These are phyloP conservation scores for Leccinum disarticulatum DNA, from an alignment of 768 basidiomycete genomes.

Conservation along the genomic window DNA sequence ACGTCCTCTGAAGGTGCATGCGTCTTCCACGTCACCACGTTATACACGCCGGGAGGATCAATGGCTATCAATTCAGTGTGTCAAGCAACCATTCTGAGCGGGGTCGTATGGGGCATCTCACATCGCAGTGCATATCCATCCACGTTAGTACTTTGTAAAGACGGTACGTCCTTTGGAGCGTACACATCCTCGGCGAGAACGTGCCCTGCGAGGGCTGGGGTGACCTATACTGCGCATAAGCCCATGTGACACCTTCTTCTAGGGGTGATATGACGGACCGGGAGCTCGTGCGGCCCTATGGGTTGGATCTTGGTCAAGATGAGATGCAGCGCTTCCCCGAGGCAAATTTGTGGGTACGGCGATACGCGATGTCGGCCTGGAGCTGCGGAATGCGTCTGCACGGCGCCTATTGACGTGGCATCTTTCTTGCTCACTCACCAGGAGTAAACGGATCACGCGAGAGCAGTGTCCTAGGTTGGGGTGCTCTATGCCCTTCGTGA, in stretches of 20 bases:
- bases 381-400: slow-evolving; percentile 38
- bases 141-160: slow-evolving; percentile 71
- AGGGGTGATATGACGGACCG: slow-evolving; percentile 37
- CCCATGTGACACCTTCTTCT: background rate
- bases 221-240: slow-evolving; percentile 47
- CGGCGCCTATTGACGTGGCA: background rate
- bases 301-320: slow-evolving; percentile 50
- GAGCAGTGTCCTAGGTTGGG: slow-evolving; percentile 55
- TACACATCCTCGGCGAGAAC: slow-evolving; percentile 76
- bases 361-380: slow-evolving; percentile 73
- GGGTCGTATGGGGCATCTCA: slow-evolving; percentile 31
- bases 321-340: slow-evolving; percentile 61
- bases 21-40: slow-evolving; percentile 59
- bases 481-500: slow-evolving; percentile 44
- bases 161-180: slow-evolving; percentile 64
- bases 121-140: slow-evolving; percentile 86
- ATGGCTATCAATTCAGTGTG: slow-evolving; percentile 43
- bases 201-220: slow-evolving; percentile 56
- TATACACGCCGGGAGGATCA: slow-evolving; percentile 63
- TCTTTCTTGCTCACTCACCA: slow-evolving; percentile 42
- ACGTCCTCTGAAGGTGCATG: slow-evolving; percentile 32
- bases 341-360: slow-evolving; percentile 69
- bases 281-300: slow-evolving; percentile 39
- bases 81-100: background rate
- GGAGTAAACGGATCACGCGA: slow-evolving; percentile 70